Base-by-base conservation (phyloP, 2,329 filamentous ascomycete genomes). In the Talaromyces islandicus region DNA sequence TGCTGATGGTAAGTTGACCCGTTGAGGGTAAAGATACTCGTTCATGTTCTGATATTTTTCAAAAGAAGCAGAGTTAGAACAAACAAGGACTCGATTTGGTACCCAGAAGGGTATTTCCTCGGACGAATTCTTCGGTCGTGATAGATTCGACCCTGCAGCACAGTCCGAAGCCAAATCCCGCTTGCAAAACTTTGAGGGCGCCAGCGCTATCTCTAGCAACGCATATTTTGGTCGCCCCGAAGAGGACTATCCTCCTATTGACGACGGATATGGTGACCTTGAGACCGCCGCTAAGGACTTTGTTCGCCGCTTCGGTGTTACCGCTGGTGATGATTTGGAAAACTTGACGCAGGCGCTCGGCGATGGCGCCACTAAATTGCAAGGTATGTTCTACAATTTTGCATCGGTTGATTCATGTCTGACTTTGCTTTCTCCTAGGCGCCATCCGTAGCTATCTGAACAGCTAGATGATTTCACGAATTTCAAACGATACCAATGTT, bases 121-220 rank as follows among this genome's bases (percentile, higher is more conserved):
- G 0, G 94, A 99, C 74, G 94, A 99, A 73, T 99, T 96, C 82
- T 99, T 99, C 72, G 92, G 93, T 69, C 93, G 94, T 73, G 91
- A 92, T 57, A 79, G 84, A 59, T 97, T 88, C 75, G 92, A 99
- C 72, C 87, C 92, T 41, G 82, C 82, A 59, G 85, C 88, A 9
- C 89, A 94, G 71, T 82, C 86, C 56, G 93, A 97, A 78, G 93
- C 94, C 68, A 96, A 96, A 80, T 82, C 83, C 25, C 86, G 94
- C 46, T 84, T 99, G 58, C 88, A 91, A 78, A 90, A 92, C 53
- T 99, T 99, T 71, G 93, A 97, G 76, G 92, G 94, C 51, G 92
- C 94, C 11, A 88, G 87, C 1, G 80, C 92, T 65, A 99, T 99
- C 75, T 97, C 92, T 7, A 96, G 91, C 61, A 99, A 97, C 75